Evolutionary conservation across 768 basidiomycete species (phyloP).

Genomic region (Kwoniella botswanensis): DNA sequence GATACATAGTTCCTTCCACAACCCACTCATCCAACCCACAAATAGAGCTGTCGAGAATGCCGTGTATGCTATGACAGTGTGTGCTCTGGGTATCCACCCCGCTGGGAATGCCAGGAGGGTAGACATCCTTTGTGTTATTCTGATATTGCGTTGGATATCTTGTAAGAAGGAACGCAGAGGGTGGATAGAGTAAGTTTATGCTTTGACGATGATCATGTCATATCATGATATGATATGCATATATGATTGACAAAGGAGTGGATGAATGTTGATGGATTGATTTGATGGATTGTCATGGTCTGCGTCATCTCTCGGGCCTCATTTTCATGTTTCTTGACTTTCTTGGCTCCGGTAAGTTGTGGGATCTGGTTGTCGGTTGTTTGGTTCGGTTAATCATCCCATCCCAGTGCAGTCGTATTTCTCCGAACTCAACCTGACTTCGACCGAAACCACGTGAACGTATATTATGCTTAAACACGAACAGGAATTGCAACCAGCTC

Average conservation of each 20-base stretch:
- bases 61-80: constrained; percentile 69
- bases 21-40: constrained; percentile 67
- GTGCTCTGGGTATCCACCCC: constrained; percentile 66
- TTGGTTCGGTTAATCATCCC: neutral
- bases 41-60: constrained; percentile 72
- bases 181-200: neutral
- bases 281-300: neutral
- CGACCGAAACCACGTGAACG: neutral
- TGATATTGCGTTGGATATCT: neutral
- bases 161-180: neutral
- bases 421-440: too few species aligned
- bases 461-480: neutral
- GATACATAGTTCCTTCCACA: constrained; percentile 83
- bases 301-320: neutral
- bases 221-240: neutral
- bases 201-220: neutral
- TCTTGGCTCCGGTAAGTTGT: too few species aligned
- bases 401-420: too few species aligned
- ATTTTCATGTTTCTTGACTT: neutral
- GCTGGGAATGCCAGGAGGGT: constrained; percentile 60
- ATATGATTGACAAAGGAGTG: neutral
- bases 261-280: neutral
- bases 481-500: too few species aligned
- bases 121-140: constrained; percentile 18
- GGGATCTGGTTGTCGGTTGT: neutral